Evolutionary conservation across 176 grass and related monocot species (phyloP), one percentile per base, ranked within the genome.

Genomic region (Zizania latifolia): DNA sequence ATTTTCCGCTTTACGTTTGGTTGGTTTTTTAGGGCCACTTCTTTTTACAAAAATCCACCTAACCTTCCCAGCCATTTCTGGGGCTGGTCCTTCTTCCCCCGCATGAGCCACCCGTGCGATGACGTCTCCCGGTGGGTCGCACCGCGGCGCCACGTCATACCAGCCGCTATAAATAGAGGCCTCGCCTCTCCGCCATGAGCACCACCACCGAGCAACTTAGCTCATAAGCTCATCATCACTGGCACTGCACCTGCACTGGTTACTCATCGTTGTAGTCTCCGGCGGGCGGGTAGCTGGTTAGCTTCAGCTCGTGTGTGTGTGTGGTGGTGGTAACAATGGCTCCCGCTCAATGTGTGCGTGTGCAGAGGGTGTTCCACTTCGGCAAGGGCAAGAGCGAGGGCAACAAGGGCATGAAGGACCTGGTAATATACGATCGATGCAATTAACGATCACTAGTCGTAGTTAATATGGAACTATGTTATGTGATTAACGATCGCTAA

Each of bases 351-450:
- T 85, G 71, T 39, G 62, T 17, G 5, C 46, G 5, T 7, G 15
- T 48, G 72, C 92, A 92, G 96, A 86, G 96, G 82, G 96, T 95
- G 59, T 99, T 88, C 84, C 82, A 79, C 69, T 99, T 99, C 86
- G 96, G 96, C 80, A 99, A 99, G 89, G 91, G 87, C 86, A 99
- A 90, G 89, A 95, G 91, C 68, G 96, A 99, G 74, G 96, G 96
- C 53, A 82, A 99, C 89, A 95, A 92, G 81, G 57, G 6, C 69
- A 99, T 99, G 96, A 99, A 99, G 68, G 70, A 86, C 3, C 87
- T 99, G 92, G 95, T 98, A 30, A 93, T 48, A n/a, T n/a, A n/a
- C n/a, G n/a, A n/a, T n/a, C n/a, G 14, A 16, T 11, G 12, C 3
- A 2, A 40, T 40, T 40, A n/a, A 40, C 36, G 36, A 38, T 2